Conservation (phyloP, 148 eudicot species). For the Rhododendron ovatum region DNA sequence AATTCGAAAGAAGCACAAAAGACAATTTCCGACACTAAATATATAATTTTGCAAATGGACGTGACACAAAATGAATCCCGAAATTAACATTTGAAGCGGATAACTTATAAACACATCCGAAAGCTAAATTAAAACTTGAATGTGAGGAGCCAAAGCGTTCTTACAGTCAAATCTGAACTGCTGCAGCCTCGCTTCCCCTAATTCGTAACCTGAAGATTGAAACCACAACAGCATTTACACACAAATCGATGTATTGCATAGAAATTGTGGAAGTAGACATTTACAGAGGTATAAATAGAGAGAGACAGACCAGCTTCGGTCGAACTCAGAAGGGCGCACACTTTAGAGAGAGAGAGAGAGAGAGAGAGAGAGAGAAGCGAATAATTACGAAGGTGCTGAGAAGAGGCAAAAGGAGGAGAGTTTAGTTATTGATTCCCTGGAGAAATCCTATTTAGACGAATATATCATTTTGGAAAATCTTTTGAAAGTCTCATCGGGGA, state of each 20-base stretch:
- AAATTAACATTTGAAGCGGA: neutral
- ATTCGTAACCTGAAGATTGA: slow-evolving; percentile 9
- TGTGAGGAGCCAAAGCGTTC: neutral
- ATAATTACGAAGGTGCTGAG: neutral
- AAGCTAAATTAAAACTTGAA: neutral
- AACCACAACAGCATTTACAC: neutral
- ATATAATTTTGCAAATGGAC: neutral
- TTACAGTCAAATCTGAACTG: slow-evolving; percentile 2
- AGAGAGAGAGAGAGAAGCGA: neutral
- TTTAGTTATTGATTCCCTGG: neutral
- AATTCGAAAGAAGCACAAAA: neutral
- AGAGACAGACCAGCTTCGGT: slow-evolving; percentile 1
- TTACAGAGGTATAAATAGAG: neutral
- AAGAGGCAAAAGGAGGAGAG: neutral
- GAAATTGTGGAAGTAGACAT: neutral
- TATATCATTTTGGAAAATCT: neutral
- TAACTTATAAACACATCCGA: neutral
- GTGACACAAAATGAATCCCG: slow-evolving; percentile 1
- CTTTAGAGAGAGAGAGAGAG: neutral
- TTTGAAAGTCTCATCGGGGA: neutral
- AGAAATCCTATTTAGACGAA: neutral
- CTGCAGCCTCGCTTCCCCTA: neutral
- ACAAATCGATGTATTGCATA: neutral
- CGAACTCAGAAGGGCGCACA: neutral
- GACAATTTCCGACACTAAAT: neutral